phyloP scores from a whole-genome alignment of 164 flowering plant genomes.

The Tetrastigma voinierianum region DNA sequence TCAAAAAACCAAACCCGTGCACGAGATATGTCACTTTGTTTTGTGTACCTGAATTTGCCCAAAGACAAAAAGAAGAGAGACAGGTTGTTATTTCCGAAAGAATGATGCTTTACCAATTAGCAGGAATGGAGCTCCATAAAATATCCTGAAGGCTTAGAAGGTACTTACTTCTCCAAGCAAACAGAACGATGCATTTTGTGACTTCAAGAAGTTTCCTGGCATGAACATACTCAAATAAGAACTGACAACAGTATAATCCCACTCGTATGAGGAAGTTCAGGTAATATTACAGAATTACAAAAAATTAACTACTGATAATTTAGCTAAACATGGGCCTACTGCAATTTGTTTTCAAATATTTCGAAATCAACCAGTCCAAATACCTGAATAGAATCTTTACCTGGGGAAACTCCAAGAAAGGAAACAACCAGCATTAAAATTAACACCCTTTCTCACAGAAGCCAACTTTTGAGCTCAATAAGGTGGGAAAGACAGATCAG shows the following conservation, averaged over 20 bases:
- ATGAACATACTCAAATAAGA: conserved; percentile 84
- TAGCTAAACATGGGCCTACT: background rate
- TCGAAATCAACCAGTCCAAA: background rate
- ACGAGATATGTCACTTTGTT: conserved; percentile 78
- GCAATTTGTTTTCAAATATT: background rate
- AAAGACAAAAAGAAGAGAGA: background rate
- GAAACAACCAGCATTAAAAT: conserved; percentile 3
- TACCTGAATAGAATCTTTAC: conserved; percentile 84
- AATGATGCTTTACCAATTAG: too few relatives aligned
- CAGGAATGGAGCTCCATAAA: too few relatives aligned
- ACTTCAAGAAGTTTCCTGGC: conserved; percentile 75
- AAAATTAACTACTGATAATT: too few relatives aligned
- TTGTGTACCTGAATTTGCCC: conserved; percentile 50
- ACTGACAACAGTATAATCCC: conserved; percentile 79
- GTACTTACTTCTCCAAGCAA: conserved; percentile 78
- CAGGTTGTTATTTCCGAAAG: too few relatives aligned
- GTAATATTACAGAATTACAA: background rate
- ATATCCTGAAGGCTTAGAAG: too few relatives aligned
- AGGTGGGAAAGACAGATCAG: too few relatives aligned
- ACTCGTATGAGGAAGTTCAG: conserved; percentile 41
- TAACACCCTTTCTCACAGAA: background rate
- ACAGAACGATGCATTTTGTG: conserved; percentile 82
- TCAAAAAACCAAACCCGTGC: conserved; percentile 77
- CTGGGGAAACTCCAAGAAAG: conserved; percentile 69
- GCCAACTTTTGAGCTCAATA: too few relatives aligned